Conservation (phyloP, 257 asterid genomes). For the Scutellaria baicalensis region DNA sequence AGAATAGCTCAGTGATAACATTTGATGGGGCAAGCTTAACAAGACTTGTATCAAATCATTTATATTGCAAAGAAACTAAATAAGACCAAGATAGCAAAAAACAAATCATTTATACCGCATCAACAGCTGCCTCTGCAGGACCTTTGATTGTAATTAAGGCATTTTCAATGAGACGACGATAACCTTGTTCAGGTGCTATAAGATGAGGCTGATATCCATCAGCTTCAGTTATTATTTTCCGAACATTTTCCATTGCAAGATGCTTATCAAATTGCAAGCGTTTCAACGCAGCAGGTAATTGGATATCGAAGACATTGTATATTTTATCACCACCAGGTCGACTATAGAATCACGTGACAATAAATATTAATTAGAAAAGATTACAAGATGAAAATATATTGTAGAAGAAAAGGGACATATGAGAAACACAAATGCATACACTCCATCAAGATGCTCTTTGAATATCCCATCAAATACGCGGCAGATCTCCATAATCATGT, state of each 20-base stretch:
- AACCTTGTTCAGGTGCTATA: slow-evolving; percentile 81
- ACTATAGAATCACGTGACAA: slow-evolving; percentile 26
- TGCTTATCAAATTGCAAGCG: slow-evolving; percentile 80
- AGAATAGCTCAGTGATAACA: background rate
- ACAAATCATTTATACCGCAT: slow-evolving; percentile 39
- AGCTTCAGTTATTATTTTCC: slow-evolving; percentile 64
- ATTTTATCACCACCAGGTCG: slow-evolving; percentile 86
- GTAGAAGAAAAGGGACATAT: background rate
- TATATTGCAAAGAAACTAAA: background rate
- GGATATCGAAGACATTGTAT: slow-evolving; percentile 59
- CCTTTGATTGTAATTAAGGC: slow-evolving; percentile 61
- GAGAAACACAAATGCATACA: slow-evolving; percentile 32
- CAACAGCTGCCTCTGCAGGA: slow-evolving; percentile 76
- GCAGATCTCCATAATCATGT: slow-evolving; percentile 76
- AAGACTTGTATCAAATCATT: background rate
- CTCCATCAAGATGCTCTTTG: slow-evolving; percentile 84
- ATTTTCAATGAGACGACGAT: slow-evolving; percentile 69
- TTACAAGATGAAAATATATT: background rate
- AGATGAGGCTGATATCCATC: slow-evolving; percentile 86
- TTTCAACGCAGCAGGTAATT: slow-evolving; percentile 65
- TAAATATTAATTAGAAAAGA: background rate
- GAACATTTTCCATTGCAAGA: slow-evolving; percentile 66
- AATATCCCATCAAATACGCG: slow-evolving; percentile 64
- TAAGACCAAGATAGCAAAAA: background rate
- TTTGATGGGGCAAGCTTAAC: background rate